Base-by-base conservation (phyloP, 805 yeast species). In the Monosporozyma aerobia region DNA sequence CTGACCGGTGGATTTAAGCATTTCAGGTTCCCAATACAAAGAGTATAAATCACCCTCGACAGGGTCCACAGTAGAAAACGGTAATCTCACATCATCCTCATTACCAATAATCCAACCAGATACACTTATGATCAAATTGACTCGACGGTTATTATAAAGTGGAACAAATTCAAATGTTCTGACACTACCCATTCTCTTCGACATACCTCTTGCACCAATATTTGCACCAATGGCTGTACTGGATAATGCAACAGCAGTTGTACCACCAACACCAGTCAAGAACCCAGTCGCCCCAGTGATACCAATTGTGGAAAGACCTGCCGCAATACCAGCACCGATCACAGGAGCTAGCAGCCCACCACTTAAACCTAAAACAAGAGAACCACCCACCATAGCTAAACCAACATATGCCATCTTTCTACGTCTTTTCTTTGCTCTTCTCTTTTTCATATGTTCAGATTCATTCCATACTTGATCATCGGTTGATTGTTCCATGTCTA, bases 51-150 rank as follows among this genome's bases (percentile, higher is more conserved):
- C 99, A 16, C 99, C 99, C 92, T 92, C 90, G 0, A 92, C 88
- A 0, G 99, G 99, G 64, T 95, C 99, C 8, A 94, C 87, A 0
- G 99, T 94, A 1, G 96, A 87, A 64, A 90, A 94, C 2, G 99
- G 99, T 56, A 94, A 77, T 64, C 99, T 77, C 22, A 94, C 92
- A 77, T 94, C 99, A 81, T 94, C 99, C 61, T 83, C 81, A 54
- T 83, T 85, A 67, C 97, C 95, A 51, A 84, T 85, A 92, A 94
- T 90, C 99, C 99, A 94, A 1, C 99, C 99, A 50, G 95, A 82
- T 0, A 95, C 90, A 1, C 97, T 90, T 19, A 94, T 70, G 51
- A 92, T 85, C 58, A 90, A 73, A 63, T 89, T 92, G 3, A 95
- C 83, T 49, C 99, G 76, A 64, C 87, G 86, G 67, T 87, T 90